Base-by-base conservation (phyloP, 2,329 filamentous ascomycete species). In the Atkinsonella texensis region DNA sequence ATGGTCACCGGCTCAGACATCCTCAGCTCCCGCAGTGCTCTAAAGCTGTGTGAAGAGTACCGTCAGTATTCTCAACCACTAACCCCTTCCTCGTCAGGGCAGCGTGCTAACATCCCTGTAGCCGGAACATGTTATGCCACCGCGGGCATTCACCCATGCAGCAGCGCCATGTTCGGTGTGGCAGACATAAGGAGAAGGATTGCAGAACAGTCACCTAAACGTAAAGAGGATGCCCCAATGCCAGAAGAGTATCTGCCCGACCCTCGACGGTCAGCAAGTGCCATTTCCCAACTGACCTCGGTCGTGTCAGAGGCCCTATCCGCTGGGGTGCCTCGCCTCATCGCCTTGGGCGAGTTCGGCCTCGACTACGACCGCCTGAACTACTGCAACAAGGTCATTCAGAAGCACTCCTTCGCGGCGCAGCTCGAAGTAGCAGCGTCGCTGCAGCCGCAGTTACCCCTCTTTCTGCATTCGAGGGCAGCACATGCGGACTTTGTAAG, bases 341-440 rank as follows among this genome's bases (percentile, higher is more conserved):
- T 88, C 1, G 91, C 93, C 7, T 89, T 96, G 65, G 93, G 93
- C 47, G 93, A 98, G 68, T 89, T 98, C 55, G 93, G 93, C 2
- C 83, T 98, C 4, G 93, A 98, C 70, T 98, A 97, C 64, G 93
- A 98, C 70, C 82, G 93, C 2, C 72, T 98, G 38, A 86, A 88
- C 60, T 84, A 90, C 61, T 89, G 87, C 62, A 80, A 84, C 40
- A 87, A 84, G 61, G 82, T 84, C 23, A 79, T 84, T 15, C 93
- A 98, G 67, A 73, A 90, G 32, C 84, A 89, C 62, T 89, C 88
- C 54, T 98, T 98, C 65, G 81, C 83, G 42, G 78, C 79, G 7
- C 93, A 98, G 66, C 77, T 97, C 4, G 79, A 85, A 52, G 74
- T 97, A 3, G 89, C 87, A 0, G 79, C 85, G 6, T 77, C 69